These are phyloP conservation scores for Colletotrichum acutatum DNA, from an alignment of 2,329 filamentous ascomycete species.

Conservation along the genomic window DNA sequence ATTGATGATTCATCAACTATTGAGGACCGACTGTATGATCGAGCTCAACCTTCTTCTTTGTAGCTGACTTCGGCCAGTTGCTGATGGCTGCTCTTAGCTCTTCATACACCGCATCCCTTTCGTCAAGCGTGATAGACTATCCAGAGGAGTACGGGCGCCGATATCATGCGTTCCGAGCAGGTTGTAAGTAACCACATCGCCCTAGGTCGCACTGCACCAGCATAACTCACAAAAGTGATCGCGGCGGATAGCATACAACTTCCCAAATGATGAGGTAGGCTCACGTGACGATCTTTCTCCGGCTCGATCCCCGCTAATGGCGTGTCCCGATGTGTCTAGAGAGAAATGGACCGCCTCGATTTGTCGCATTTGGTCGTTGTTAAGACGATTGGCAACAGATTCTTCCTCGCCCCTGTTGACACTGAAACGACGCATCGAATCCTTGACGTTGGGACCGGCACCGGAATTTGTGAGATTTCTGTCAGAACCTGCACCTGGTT, in stretches of 20 bases:
- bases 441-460: constrained; percentile 41
- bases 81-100: no score
- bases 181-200: no score
- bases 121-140: neutral
- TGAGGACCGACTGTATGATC: neutral
- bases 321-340: no score
- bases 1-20: neutral
- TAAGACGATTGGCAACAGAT: constrained; percentile 39
- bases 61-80: no score
- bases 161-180: neutral
- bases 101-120: neutral
- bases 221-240: neutral
- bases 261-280: neutral
- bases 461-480: constrained; percentile 38
- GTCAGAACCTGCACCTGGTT: no score
- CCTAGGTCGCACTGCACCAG: no score
- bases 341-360: constrained; percentile 52
- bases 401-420: constrained; percentile 7
- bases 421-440: constrained; percentile 12
- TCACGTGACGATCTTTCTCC: no score
- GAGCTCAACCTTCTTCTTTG: no score
- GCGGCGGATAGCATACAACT: neutral
- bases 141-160: neutral
- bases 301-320: no score
- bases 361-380: constrained; percentile 49